A percentile compares a stretch with the other conserved stretches of the same genome.
Evolutionary conservation across 2,329 filamentous ascomycete species (phyloP).

Genomic region (Albophoma yamanashiensis): DNA sequence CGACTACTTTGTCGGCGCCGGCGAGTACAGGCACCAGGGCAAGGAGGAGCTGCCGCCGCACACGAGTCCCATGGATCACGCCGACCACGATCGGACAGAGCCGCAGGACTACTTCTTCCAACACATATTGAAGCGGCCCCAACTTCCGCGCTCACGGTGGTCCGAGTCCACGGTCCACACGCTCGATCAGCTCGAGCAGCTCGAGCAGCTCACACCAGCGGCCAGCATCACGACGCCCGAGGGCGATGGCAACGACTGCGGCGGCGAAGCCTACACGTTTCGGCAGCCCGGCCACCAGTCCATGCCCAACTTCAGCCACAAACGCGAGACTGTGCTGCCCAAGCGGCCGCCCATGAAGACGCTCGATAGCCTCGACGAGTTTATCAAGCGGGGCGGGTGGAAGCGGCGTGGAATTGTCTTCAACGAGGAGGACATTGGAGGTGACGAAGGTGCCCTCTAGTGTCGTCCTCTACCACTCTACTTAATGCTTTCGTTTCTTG

Average conservation of each 20-base stretch:
- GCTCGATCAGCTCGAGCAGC: constrained; percentile 6
- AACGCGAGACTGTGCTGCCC: constrained; percentile 14
- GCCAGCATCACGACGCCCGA: background rate
- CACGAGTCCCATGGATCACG: constrained; percentile 13
- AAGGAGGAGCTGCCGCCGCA: constrained; percentile 20
- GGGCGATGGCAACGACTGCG: constrained; percentile 10
- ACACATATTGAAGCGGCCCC: constrained; percentile 16
- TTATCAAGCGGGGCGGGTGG: constrained; percentile 31
- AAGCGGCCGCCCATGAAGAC: constrained; percentile 26
- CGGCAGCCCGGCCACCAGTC: constrained; percentile 10
- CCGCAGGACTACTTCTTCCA: constrained; percentile 22
- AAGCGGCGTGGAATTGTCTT: constrained; percentile 32
- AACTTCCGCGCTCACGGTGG: constrained; percentile 26
- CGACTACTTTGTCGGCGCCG: constrained; percentile 13
- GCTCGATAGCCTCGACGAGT: constrained; percentile 28
- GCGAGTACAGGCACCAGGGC: constrained; percentile 7
- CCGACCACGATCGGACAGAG: constrained; percentile 12
- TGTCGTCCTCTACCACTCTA: background rate
- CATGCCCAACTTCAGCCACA: constrained; percentile 25
- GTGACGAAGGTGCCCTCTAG: background rate
- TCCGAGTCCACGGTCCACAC: constrained; percentile 30
- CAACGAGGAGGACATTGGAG: constrained; percentile 9
- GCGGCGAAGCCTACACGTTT: constrained; percentile 11
- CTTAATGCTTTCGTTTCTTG: background rate
- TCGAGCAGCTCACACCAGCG: constrained; percentile 4